These are phyloP conservation scores for Phytophthora macrochlamydospora DNA, from an alignment of 352 stramenopile species.

Conservation along the genomic window DNA sequence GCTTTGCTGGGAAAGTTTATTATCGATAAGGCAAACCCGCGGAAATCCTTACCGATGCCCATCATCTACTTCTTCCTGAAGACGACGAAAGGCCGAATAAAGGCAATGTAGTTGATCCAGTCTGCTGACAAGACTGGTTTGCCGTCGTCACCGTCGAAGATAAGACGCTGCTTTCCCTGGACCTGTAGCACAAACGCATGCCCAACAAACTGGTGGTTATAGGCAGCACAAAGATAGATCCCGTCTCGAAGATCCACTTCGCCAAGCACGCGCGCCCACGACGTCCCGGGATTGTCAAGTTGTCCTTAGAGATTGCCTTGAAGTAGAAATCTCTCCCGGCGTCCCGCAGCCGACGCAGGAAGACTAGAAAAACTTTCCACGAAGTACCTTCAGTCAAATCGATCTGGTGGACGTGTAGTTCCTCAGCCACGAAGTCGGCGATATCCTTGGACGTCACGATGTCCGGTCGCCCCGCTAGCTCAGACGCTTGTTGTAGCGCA, in stretches of 20 bases:
- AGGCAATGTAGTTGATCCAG: conserved; percentile 6
- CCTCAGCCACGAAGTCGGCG: conserved; percentile 7
- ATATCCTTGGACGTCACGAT: conserved; percentile 5
- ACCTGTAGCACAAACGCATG: conserved; percentile 3
- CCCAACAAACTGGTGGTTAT: conserved; percentile 6
- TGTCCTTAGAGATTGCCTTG: background rate
- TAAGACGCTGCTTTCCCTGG: conserved; percentile 2
- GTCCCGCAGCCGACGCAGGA: background rate
- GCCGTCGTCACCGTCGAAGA: conserved; percentile 2
- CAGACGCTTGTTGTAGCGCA: background rate
- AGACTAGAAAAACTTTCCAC: conserved; percentile 1
- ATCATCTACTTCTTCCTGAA: conserved; percentile 9
- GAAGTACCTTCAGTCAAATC: conserved; percentile 7
- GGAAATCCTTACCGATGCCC: conserved; percentile 3
- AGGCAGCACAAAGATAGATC: background rate
- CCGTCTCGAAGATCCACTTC: background rate
- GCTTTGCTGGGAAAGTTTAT: conserved; percentile 1
- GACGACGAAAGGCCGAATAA: conserved; percentile 6
- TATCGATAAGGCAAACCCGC: conserved; percentile 2
- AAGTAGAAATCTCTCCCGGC: background rate
- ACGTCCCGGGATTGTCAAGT: conserved; percentile 2
- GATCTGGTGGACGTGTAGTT: background rate
- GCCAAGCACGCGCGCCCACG: conserved; percentile 6
- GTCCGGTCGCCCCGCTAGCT: conserved; percentile 3
- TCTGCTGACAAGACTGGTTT: conserved; percentile 1